These are phyloP conservation scores for Glycyrrhiza uralensis DNA, from an alignment of 306 rosid genomes.

Conservation along the genomic window DNA sequence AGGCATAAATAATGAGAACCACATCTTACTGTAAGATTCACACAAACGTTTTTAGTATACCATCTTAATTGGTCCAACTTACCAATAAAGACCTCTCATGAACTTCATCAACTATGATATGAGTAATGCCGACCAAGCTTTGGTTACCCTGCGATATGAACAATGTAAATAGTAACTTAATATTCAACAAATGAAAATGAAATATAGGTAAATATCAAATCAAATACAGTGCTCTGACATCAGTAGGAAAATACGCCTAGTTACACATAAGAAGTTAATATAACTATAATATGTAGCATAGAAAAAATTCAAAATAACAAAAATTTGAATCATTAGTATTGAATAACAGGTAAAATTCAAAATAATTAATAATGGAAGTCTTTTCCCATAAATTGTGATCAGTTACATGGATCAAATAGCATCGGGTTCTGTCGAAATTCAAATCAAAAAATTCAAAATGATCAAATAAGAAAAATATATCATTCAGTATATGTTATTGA, in stretches of 20 bases:
- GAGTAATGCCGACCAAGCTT: constrained; percentile 75
- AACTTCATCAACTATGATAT: constrained; percentile 94
- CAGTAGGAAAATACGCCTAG: neutral
- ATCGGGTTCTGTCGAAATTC: neutral
- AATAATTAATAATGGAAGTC: neutral
- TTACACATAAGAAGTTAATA: neutral
- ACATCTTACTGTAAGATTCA: neutral
- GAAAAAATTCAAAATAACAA: neutral
- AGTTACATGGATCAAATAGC: neutral
- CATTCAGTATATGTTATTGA: neutral
- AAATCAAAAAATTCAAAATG: neutral
- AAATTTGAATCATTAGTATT: neutral
- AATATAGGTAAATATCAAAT: neutral
- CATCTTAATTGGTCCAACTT: constrained; percentile 35
- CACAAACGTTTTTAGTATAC: neutral
- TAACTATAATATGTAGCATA: neutral
- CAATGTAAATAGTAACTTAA: constrained; percentile 1
- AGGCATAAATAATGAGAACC: constrained; percentile 15
- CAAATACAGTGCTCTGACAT: neutral
- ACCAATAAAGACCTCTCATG: constrained; percentile 96
- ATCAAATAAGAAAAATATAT: neutral
- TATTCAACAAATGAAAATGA: constrained; percentile 1
- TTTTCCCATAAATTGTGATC: neutral
- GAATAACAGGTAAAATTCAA: neutral
- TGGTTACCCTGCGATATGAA: constrained; percentile 62